Evolutionary conservation across 441 rosid genomes (phyloP).

Genomic region (Pelargonium australe): DNA sequence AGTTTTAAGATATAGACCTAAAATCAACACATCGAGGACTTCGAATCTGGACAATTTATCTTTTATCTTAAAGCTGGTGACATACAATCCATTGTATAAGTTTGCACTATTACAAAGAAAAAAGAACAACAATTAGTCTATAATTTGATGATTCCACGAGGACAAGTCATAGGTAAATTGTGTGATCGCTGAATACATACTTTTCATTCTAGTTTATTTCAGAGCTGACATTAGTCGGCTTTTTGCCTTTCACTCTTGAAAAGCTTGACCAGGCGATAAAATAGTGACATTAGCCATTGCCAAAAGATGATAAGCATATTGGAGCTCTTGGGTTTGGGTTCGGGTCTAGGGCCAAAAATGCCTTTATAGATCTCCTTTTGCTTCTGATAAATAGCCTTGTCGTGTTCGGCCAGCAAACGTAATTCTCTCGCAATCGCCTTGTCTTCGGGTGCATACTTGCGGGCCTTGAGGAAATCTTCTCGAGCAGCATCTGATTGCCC

Average conservation of each 20-base stretch:
- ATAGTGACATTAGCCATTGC: constrained; percentile 59
- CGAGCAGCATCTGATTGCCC: constrained; percentile 87
- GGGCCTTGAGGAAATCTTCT: constrained; percentile 76
- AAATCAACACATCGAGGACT: background rate
- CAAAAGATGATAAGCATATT: constrained; percentile 47
- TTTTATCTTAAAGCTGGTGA: background rate
- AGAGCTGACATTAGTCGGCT: constrained; percentile 28
- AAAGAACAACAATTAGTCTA: background rate
- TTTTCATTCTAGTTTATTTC: background rate
- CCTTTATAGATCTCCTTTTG: constrained; percentile 88
- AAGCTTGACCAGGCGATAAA: constrained; percentile 23
- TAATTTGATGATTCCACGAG: background rate
- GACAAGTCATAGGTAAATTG: constrained; percentile 2
- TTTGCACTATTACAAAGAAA: background rate
- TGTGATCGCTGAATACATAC: background rate
- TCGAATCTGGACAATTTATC: background rate
- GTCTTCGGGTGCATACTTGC: constrained; percentile 75
- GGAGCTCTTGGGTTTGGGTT: constrained; percentile 32
- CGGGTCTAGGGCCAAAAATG: constrained; percentile 61
- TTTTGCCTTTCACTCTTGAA: constrained; percentile 40
- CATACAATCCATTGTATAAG: background rate
- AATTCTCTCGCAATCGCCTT: constrained; percentile 70
- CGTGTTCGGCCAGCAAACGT: constrained; percentile 71
- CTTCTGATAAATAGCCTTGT: constrained; percentile 69
- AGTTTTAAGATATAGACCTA: background rate